Conservation (phyloP, 495 filamentous ascomycete species). For the Achaetomiella virescens region DNA sequence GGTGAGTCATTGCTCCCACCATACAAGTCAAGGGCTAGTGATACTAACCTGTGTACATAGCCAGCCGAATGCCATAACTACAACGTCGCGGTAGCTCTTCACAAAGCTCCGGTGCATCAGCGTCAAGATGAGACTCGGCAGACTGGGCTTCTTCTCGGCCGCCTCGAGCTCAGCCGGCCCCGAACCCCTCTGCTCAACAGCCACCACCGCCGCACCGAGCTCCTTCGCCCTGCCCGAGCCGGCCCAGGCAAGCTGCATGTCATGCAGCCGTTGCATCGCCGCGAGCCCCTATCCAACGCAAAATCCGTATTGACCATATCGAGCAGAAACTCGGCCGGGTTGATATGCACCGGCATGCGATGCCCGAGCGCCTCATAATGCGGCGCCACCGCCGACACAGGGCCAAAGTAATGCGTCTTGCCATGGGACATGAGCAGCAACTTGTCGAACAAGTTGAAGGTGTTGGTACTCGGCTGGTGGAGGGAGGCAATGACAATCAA, state of each 20-base stretch:
- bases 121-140: constrained; percentile 22
- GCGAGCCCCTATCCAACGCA: constrained; percentile 34
- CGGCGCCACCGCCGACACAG: constrained; percentile 40
- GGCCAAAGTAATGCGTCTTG: constrained; percentile 62
- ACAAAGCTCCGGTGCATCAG: constrained; percentile 68
- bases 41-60: constrained; percentile 68
- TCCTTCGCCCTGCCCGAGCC: constrained; percentile 14
- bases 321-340: constrained; percentile 73
- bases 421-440: constrained; percentile 66
- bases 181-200: constrained; percentile 2
- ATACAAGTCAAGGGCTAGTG: background rate
- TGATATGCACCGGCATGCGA: constrained; percentile 58
- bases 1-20: constrained; percentile 11
- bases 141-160: constrained; percentile 22
- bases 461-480: constrained; percentile 72
- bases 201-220: constrained; percentile 14
- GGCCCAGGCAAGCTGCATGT: constrained; percentile 42
- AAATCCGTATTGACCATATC: constrained; percentile 75
- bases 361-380: constrained; percentile 57
- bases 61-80: constrained; percentile 77
- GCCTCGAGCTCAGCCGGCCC: constrained; percentile 5
- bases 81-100: constrained; percentile 74
- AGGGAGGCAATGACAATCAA: constrained; percentile 70
- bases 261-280: constrained; percentile 32
- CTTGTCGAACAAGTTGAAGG: constrained; percentile 74